These are phyloP conservation scores for Xylaria palmicola DNA, from an alignment of 495 filamentous ascomycete genomes.

Conservation along the genomic window DNA sequence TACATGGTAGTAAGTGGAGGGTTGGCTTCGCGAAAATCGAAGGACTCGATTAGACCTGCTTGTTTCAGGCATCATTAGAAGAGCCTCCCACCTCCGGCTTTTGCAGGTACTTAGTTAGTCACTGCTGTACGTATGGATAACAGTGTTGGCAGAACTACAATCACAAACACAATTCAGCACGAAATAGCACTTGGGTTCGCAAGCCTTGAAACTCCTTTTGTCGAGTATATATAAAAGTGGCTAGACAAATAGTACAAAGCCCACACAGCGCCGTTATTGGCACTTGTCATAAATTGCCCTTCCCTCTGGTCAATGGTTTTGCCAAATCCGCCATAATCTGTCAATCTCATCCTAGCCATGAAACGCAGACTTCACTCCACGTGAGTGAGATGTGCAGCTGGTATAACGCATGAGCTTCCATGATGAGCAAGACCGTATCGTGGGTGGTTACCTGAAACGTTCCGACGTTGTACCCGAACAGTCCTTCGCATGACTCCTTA, in stretches of 20 bases:
- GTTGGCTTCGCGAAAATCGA: no score
- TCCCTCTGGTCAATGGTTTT: neutral
- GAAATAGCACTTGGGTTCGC: neutral
- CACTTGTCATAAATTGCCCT: no score
- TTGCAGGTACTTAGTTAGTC: no score
- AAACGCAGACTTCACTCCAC: conserved; percentile 5
- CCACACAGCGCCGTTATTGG: neutral
- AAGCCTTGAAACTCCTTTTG: neutral
- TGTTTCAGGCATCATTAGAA: no score
- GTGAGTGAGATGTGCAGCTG: conserved; percentile 2
- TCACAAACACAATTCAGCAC: neutral
- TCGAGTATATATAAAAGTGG: neutral
- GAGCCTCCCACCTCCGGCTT: no score
- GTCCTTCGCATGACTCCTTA: neutral
- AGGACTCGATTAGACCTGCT: no score
- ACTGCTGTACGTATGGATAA: no score
- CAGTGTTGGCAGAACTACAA: neutral
- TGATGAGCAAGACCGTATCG: conserved; percentile 12
- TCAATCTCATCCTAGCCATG: conserved; percentile 2
- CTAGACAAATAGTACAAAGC: neutral
- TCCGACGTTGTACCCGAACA: neutral
- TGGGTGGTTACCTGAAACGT: conserved; percentile 15
- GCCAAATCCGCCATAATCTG: neutral
- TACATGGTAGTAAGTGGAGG: no score
- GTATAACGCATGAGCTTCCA: conserved; percentile 14